phyloP scores from a whole-genome alignment of 2,329 filamentous ascomycete genomes.

The Colletotrichum horii region DNA sequence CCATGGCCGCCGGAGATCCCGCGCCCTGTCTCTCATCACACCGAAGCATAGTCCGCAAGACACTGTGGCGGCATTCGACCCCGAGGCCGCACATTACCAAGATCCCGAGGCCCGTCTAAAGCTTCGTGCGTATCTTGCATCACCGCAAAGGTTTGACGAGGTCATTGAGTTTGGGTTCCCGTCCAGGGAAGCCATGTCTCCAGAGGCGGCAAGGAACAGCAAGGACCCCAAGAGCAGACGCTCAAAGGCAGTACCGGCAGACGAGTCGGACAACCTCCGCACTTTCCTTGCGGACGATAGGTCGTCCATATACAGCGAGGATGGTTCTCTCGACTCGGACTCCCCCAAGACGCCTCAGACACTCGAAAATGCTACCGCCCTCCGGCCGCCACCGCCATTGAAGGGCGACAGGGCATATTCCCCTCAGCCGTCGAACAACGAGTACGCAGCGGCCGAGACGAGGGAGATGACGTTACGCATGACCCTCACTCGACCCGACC shows the following conservation, averaged over 20 bases:
- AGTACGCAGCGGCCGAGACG: constrained; percentile 55
- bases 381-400: constrained; percentile 32
- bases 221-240: constrained; percentile 22
- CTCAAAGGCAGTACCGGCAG: constrained; percentile 24
- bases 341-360: constrained; percentile 63
- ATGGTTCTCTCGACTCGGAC: constrained; percentile 62
- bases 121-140: constrained; percentile 83
- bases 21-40: constrained; percentile 59
- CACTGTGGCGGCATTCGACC: constrained; percentile 65
- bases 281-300: constrained; percentile 65
- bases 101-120: constrained; percentile 89
- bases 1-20: constrained; percentile 57
- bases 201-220: constrained; percentile 36
- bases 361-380: constrained; percentile 42
- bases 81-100: constrained; percentile 81
- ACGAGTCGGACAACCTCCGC: constrained; percentile 55
- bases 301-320: constrained; percentile 60
- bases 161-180: constrained; percentile 94
- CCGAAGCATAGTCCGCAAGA: constrained; percentile 50
- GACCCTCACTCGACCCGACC: constrained; percentile 89
- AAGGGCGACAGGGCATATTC: constrained; percentile 25
- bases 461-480: constrained; percentile 96
- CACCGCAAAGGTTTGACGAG: constrained; percentile 94
- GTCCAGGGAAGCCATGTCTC: constrained; percentile 52
- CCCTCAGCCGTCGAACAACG: constrained; percentile 37